phyloP scores from a whole-genome alignment of 1,284 basidiomycete genomes.

The Tylopilus microsporus region DNA sequence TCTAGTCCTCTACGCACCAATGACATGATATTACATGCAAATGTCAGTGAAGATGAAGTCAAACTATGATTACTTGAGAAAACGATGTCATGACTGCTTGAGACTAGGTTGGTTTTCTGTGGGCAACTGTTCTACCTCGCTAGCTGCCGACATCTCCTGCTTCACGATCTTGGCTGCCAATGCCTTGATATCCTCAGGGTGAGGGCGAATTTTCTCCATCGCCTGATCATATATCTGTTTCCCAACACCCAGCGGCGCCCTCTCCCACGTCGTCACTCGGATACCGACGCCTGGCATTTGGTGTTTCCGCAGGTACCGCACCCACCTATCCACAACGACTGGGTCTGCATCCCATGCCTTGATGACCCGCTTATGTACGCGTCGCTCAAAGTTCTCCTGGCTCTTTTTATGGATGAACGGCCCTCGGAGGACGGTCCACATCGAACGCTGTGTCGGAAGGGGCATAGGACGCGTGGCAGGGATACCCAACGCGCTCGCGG shows the following conservation, averaged over 20 bases:
- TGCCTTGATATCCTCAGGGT: conserved; percentile 35
- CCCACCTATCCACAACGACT: conserved; percentile 77
- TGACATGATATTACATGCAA: conserved; percentile 3
- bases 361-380: conserved; percentile 78
- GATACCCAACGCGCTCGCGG: conserved; percentile 80
- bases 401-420: conserved; percentile 94
- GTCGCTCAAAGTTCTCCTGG: conserved; percentile 93
- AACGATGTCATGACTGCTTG: conserved; percentile 1
- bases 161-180: conserved; percentile 33
- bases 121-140: conserved; percentile 6
- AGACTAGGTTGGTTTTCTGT: neutral
- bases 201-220: conserved; percentile 26
- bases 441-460: conserved; percentile 72
- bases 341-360: conserved; percentile 88
- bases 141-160: conserved; percentile 21
- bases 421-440: conserved; percentile 84
- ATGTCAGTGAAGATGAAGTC: neutral
- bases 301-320: conserved; percentile 76
- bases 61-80: neutral
- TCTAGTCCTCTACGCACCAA: neutral
- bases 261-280: conserved; percentile 75
- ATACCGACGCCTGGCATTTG: conserved; percentile 84
- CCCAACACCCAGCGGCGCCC: conserved; percentile 64
- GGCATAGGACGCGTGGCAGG: conserved; percentile 67
- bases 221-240: conserved; percentile 41